Evolutionary conservation across 139 green algal genomes (phyloP), one percentile per base, ranked within the genome.

Genomic region (Edaphochlamys debaryana): DNA sequence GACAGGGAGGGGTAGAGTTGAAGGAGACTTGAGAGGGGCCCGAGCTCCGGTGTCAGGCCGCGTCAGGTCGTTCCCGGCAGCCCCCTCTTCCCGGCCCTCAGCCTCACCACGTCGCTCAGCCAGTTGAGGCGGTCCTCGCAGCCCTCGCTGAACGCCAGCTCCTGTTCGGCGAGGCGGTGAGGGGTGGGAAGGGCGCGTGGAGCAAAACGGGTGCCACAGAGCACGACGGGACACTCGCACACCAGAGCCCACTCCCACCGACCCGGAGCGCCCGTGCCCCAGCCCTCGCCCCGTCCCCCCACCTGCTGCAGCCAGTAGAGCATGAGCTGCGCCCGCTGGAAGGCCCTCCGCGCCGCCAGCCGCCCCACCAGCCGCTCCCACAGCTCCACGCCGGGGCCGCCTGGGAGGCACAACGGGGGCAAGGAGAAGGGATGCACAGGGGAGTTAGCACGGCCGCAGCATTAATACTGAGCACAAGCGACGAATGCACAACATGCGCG

Each of bases 231-330:
- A n/a, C n/a, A n/a, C n/a, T n/a, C n/a, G n/a, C n/a, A n/a, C n/a
- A n/a, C n/a, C n/a, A n/a, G n/a, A n/a, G n/a, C n/a, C n/a, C n/a
- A n/a, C n/a, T n/a, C n/a, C n/a, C n/a, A n/a, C n/a, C n/a, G n/a
- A n/a, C n/a, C n/a, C n/a, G n/a, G n/a, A n/a, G n/a, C n/a, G n/a
- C n/a, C n/a, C n/a, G n/a, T n/a, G n/a, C n/a, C n/a, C n/a, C n/a
- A n/a, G n/a, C n/a, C n/a, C n/a, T n/a, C n/a, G n/a, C n/a, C n/a
- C n/a, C n/a, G n/a, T n/a, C n/a, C n/a, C n/a, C n/a, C n/a, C n/a
- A n/a, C n/a, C n/a, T 79, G 64, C 45, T 81, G 69, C 68, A 90
- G 60, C 87, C 87, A 90, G 66, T 79, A 76, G 64, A 90, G 78
- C 66, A 86, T 56, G 73, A 86, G 71, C 77, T 84, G 67, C 54